Percentiles rank a stretch among this genome's conserved stretches.
phyloP scores from a whole-genome alignment of 2,329 filamentous ascomycete species.

The Stagonosporopsis tanaceti region DNA sequence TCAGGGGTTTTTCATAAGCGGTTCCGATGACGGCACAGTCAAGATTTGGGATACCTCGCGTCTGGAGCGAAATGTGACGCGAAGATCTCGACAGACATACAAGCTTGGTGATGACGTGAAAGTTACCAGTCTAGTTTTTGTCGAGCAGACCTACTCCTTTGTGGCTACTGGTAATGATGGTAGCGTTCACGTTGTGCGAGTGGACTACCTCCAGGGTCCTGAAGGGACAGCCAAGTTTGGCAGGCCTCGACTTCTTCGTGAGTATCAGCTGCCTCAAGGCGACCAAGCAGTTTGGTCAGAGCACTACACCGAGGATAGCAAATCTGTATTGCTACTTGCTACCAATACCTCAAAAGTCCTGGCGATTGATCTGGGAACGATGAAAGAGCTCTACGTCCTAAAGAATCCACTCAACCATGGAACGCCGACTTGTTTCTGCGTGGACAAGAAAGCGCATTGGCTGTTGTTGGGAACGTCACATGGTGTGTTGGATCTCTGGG shows the following conservation, averaged over 20 bases:
- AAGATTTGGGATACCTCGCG: conserved; percentile 93
- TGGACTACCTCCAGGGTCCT: conserved; percentile 69
- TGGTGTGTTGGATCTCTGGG: conserved; percentile 93
- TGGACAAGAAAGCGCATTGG: conserved; percentile 89
- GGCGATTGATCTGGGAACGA: conserved; percentile 85
- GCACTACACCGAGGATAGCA: conserved; percentile 83
- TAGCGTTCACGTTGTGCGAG: conserved; percentile 80
- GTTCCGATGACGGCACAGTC: conserved; percentile 87
- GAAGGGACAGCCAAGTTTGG: conserved; percentile 73
- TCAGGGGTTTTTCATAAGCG: conserved; percentile 93
- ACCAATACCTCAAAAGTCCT: conserved; percentile 86
- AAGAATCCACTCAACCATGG: conserved; percentile 92
- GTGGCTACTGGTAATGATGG: conserved; percentile 90
- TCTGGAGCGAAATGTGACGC: conserved; percentile 88
- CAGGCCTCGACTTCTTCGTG: conserved; percentile 75
- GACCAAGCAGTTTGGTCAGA: conserved; percentile 91
- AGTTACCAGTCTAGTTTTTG: conserved; percentile 85
- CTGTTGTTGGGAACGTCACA: conserved; percentile 90
- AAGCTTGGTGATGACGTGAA: conserved; percentile 74
- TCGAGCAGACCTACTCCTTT: conserved; percentile 94
- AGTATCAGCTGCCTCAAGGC: conserved; percentile 73
- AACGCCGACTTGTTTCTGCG: conserved; percentile 87
- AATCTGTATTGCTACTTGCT: conserved; percentile 83
- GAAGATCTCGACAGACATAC: conserved; percentile 86
- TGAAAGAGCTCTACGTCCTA: conserved; percentile 81